A percentile compares a stretch with the other conserved stretches of the same genome.
Evolutionary conservation across 1,284 basidiomycete genomes (phyloP).

Genomic region (Inonotus hispidus): DNA sequence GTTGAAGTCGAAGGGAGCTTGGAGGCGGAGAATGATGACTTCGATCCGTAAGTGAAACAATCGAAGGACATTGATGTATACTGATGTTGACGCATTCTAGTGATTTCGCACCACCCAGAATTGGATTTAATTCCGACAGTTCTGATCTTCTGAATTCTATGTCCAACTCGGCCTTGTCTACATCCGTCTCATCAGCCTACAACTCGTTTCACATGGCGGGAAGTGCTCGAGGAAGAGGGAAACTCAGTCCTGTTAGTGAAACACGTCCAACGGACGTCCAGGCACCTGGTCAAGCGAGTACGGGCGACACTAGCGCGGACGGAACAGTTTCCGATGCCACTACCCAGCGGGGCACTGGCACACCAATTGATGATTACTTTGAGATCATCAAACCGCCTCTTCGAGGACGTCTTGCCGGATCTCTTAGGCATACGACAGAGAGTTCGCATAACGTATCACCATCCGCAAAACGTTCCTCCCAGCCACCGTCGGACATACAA

Average conservation of each 20-base stretch:
- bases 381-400: slow-evolving; percentile 40
- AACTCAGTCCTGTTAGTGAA: slow-evolving; percentile 67
- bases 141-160: slow-evolving; percentile 43
- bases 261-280: slow-evolving; percentile 24
- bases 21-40: slow-evolving; percentile 52
- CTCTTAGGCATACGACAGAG: not conserved
- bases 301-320: slow-evolving; percentile 3
- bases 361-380: slow-evolving; percentile 34
- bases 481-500: slow-evolving; percentile 1
- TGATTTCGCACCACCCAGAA: slow-evolving; percentile 47
- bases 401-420: not conserved
- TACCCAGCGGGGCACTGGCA: slow-evolving; percentile 22
- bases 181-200: slow-evolving; percentile 46
- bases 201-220: slow-evolving; percentile 39
- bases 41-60: slow-evolving; percentile 59
- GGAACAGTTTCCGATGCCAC: slow-evolving; percentile 15
- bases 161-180: slow-evolving; percentile 29
- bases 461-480: not conserved
- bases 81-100: slow-evolving; percentile 25
- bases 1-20: slow-evolving; percentile 49
- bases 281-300: not conserved
- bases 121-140: slow-evolving; percentile 46
- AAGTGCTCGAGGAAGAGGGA: slow-evolving; percentile 39
- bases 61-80: not conserved
- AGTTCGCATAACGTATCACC: slow-evolving; percentile 14